Base-by-base conservation (phyloP, 2,329 filamentous ascomycete genomes). In the Trichophyton schoenleinii region DNA sequence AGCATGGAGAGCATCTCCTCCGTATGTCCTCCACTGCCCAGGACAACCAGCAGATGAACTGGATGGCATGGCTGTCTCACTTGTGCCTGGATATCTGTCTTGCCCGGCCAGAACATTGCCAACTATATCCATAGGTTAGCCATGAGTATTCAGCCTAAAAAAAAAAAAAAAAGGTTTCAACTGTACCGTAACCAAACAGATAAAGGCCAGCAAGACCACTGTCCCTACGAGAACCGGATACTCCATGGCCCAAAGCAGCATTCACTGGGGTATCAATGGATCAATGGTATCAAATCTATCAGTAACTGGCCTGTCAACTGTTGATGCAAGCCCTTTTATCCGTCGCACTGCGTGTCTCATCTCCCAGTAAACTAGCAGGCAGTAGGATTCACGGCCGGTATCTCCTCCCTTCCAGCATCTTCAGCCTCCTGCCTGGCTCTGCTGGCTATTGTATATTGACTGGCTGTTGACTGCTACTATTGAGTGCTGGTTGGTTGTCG, bases 11-110 rank as follows among this genome's bases (percentile, higher is more conserved):
- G 80, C 88, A 99, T 95, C 74, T 99, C 94, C 57, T 90, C 86
- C 0, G 94, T 96, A 75, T 99, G 94, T 0, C 94, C 94, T 36
- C 94, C 94, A 2, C 89, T 95, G 59, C 94, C 94, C 25, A 97
- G 86, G 28, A 97, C 86, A 65, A 95, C 82, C 36, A 95, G 78
- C 60, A 91, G 78, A 72, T 91, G 84, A 5, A 79, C 78, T 28
- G 77, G 76, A 3, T 63, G 63, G 58, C 67, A 25, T 18, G 9
- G 36, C 36, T 58, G 55, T 5, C 38, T 58, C 13, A 5, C 34
- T 44, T 28, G 41, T 8, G 22, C 20, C 52, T 38, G 20, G 20
- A 11, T 25, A 20, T 20, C 42, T 44, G 42, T 31, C 48, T 53
- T 34, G 49, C 31, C 34, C 68, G 49, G n/a, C 25, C 28, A 28